Evolutionary conservation across 306 rosid genomes (phyloP).

Genomic region (Argentina anserina): DNA sequence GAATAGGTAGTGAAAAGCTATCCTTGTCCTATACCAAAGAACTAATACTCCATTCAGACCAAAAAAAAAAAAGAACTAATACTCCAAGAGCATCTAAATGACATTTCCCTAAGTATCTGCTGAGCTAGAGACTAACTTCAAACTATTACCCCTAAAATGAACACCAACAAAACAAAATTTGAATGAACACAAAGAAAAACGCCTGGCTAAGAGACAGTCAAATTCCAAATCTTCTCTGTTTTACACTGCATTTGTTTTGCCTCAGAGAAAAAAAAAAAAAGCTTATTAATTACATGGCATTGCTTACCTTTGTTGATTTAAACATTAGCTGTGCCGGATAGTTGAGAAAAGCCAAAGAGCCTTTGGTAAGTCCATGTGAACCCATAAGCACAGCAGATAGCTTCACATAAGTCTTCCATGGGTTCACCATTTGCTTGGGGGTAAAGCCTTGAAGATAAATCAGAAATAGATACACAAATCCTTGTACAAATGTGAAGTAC

Average conservation of each 20-base stretch:
- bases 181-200: not conserved
- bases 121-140: not conserved
- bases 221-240: not conserved
- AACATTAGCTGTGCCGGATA: slow-evolving; percentile 99
- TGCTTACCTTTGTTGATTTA: slow-evolving; percentile 86
- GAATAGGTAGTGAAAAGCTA: not conserved
- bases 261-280: not conserved
- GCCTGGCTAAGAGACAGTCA: not conserved
- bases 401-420: slow-evolving; percentile 97
- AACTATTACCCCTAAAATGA: not conserved
- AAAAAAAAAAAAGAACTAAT: too few species aligned
- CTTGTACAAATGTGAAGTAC: slow-evolving; percentile 98
- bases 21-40: not conserved
- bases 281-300: not conserved
- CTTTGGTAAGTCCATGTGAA: slow-evolving; percentile 96
- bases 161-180: not conserved
- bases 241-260: slow-evolving; percentile 10
- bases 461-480: slow-evolving; percentile 83
- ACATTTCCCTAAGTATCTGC: not conserved
- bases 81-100: not conserved
- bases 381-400: slow-evolving; percentile 95
- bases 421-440: slow-evolving; percentile 95
- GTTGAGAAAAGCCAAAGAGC: slow-evolving; percentile 91
- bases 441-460: slow-evolving; percentile 90
- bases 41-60: too few species aligned